Evolutionary conservation across 495 filamentous ascomycete genomes (phyloP).

Genomic region (Glarea lozoyensis): DNA sequence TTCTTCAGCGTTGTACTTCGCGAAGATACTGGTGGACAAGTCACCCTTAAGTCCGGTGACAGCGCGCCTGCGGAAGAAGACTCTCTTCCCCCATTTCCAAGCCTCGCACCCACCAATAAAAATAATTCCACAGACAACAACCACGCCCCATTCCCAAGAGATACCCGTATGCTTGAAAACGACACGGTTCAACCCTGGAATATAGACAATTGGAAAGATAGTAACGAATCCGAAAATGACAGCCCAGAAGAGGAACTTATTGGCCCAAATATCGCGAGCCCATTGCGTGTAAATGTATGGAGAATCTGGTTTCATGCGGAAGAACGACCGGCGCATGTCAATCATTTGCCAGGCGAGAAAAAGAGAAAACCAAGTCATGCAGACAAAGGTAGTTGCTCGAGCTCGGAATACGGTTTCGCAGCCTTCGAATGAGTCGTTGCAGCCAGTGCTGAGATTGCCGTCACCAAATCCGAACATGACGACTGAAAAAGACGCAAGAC

Average conservation of each 20-base stretch:
- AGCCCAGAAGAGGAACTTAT: slow-evolving; percentile 46
- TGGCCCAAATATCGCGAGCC: slow-evolving; percentile 58
- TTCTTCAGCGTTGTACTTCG: background rate
- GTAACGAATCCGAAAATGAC: slow-evolving; percentile 61
- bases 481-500: slow-evolving; percentile 53
- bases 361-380: slow-evolving; percentile 65
- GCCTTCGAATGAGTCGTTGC: slow-evolving; percentile 49
- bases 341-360: slow-evolving; percentile 71
- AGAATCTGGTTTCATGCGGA: slow-evolving; percentile 52
- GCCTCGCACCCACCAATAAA: slow-evolving; percentile 57
- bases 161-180: slow-evolving; percentile 68
- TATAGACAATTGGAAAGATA: slow-evolving; percentile 63
- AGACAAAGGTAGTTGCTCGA: slow-evolving; percentile 60
- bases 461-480: slow-evolving; percentile 60
- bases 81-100: slow-evolving; percentile 61
- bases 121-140: slow-evolving; percentile 45
- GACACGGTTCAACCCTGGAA: slow-evolving; percentile 56
- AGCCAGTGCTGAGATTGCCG: slow-evolving; percentile 51
- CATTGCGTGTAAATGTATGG: slow-evolving; percentile 45
- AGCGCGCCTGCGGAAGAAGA: slow-evolving; percentile 22
- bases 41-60: background rate
- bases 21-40: background rate
- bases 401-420: slow-evolving; percentile 65
- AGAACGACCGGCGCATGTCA: slow-evolving; percentile 57
- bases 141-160: slow-evolving; percentile 65